A percentile compares a stretch with the other conserved stretches of the same genome.
phyloP scores from a whole-genome alignment of 345 rosid species.

The Atalantia buxifolia region DNA sequence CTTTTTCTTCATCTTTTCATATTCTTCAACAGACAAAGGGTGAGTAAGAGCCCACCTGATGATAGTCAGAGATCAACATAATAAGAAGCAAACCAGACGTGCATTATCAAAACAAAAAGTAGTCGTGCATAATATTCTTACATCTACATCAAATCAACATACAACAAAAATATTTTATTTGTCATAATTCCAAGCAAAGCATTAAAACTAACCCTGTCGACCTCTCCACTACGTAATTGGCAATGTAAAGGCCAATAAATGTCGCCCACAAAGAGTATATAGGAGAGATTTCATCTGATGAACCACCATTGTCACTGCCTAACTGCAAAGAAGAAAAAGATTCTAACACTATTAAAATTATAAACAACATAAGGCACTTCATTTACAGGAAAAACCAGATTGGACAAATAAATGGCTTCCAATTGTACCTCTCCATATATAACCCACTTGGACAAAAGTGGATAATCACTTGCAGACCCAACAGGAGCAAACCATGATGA shows the following conservation, averaged over 20 bases:
- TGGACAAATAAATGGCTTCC: not conserved
- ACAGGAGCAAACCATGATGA: constrained; percentile 99
- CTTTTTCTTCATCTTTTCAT: constrained; percentile 71
- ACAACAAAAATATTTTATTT: not conserved
- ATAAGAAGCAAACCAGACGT: constrained; percentile 2
- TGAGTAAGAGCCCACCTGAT: constrained; percentile 98
- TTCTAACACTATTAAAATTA: constrained; percentile 8
- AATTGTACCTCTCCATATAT: constrained; percentile 85
- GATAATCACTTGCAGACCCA: constrained; percentile 98
- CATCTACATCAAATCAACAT: constrained; percentile 1
- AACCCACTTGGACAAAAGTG: constrained; percentile 96
- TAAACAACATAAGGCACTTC: constrained; percentile 6
- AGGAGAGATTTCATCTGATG: constrained; percentile 94
- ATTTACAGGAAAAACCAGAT: not conserved
- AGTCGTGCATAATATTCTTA: not conserved
- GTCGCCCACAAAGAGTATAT: constrained; percentile 99
- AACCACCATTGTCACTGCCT: constrained; percentile 60
- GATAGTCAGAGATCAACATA: constrained; percentile 16
- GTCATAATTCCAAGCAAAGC: constrained; percentile 8
- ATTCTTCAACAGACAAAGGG: constrained; percentile 75
- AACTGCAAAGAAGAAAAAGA: constrained; percentile 31
- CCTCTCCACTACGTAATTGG: constrained; percentile 96
- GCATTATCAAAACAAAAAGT: not conserved
- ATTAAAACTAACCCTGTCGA: constrained; percentile 83
- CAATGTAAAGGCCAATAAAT: constrained; percentile 96